These are phyloP conservation scores for Lachnum nothofagi DNA, from an alignment of 2,329 filamentous ascomycete species.

Conservation along the genomic window DNA sequence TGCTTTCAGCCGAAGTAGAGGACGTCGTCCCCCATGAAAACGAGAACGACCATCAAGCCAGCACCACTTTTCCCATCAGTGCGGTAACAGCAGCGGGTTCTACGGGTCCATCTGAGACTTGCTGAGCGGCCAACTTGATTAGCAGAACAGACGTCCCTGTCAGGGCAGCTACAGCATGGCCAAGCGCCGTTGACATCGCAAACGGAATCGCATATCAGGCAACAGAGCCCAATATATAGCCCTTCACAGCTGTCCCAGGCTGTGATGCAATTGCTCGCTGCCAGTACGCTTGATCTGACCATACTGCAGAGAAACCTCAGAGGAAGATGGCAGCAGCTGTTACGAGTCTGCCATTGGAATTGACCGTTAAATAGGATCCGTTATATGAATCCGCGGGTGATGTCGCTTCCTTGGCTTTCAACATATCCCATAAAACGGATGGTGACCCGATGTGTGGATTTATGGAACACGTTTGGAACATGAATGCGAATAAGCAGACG, in stretches of 20 bases:
- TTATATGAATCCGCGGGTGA: conserved; percentile 2
- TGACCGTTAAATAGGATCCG: conserved; percentile 11
- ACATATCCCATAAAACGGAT: conserved; percentile 8
- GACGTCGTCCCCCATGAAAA: conserved; percentile 49
- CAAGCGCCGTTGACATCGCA: conserved; percentile 42
- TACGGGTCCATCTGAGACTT: conserved; percentile 22
- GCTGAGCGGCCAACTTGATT: conserved; percentile 28
- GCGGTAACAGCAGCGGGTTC: conserved; percentile 29
- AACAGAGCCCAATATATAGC: conserved; percentile 39
- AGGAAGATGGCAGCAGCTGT: conserved; percentile 6
- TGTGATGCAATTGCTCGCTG: conserved; percentile 40
- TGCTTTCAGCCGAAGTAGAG: conserved; percentile 44
- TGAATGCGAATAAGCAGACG: conserved; percentile 10
- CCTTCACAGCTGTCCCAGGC: conserved; percentile 36
- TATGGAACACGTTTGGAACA: conserved; percentile 7
- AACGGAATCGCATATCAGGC: conserved; percentile 47
- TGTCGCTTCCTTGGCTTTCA: not conserved
- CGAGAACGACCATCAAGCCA: conserved; percentile 39
- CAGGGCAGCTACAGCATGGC: conserved; percentile 41
- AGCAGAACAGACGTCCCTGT: conserved; percentile 39
- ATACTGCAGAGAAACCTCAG: conserved; percentile 27
- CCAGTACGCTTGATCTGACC: conserved; percentile 43
- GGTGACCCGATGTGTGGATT: conserved; percentile 7
- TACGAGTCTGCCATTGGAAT: conserved; percentile 2
- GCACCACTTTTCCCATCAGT: conserved; percentile 29